Percentiles rank a stretch among this genome's conserved stretches.
Conservation (phyloP, 1,284 basidiomycete genomes). For the Ganoderma lucidum region DNA sequence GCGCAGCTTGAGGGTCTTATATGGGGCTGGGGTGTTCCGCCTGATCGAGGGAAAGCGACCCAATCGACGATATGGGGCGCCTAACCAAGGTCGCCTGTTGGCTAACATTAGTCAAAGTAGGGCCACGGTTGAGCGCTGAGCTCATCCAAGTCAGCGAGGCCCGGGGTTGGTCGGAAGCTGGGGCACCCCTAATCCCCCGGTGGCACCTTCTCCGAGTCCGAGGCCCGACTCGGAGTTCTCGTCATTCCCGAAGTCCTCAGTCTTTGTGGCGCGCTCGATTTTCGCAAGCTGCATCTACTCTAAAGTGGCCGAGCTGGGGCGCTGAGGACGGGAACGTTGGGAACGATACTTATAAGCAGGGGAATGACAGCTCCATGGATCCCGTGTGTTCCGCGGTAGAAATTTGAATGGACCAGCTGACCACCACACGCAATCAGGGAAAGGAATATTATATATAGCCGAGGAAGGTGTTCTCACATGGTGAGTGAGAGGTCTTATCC, state of each 20-base stretch:
- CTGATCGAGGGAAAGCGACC: constrained; percentile 2
- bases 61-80: background rate
- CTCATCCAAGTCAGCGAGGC: background rate
- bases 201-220: background rate
- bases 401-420: background rate
- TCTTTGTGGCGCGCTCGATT: too few species aligned
- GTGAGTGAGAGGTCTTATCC: background rate
- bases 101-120: background rate
- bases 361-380: background rate
- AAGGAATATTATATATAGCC: background rate
- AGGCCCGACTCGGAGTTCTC: background rate
- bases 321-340: background rate
- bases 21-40: background rate
- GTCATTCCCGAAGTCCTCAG: background rate
- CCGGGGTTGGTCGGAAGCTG: constrained; percentile 5
- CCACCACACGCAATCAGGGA: background rate
- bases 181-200: background rate
- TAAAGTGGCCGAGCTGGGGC: background rate
- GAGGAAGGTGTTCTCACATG: background rate
- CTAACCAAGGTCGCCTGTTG: background rate
- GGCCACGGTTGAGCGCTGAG: background rate
- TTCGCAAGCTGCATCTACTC: background rate
- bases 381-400: background rate
- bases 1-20: background rate
- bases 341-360: background rate